Evolutionary conservation across 768 basidiomycete species (phyloP), one percentile per base, ranked within the genome.

Genomic region (Lactifluus subvellereus): DNA sequence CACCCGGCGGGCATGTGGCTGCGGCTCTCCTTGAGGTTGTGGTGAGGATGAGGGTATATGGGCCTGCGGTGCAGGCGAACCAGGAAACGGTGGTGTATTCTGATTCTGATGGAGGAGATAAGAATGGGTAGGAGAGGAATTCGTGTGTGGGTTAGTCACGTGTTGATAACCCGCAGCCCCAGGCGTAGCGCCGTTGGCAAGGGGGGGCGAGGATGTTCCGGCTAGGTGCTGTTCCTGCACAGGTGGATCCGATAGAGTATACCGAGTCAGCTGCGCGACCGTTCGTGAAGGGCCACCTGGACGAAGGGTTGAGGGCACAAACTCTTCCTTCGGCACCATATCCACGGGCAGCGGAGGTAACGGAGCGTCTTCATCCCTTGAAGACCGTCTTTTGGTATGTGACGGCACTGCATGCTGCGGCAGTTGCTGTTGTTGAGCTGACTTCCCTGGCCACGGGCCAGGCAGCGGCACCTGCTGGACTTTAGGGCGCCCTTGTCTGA

Each of bases 231-330:
- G 59, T 30, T 33, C 60, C 18, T 57, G 59, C 35, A 18, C 47
- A 35, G 22, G 50, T 9, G 53, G 11, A 16, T 47, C 55, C 6
- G 47, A 42, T 10, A 43, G 40, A 33, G 30, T n/a, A 14, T 47
- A 30, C n/a, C 45, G 57, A 18, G 22, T n/a, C 10, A 51, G 51
- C 3, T 53, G 56, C 37, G 30, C 6, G 18, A 4, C 52, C 8
- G 35, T 3, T n/a, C 35, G 57, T 18, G 47, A 22, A 49, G 65
- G 48, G n/a, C 57, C 61, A 30, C 64, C 62, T 16, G 60, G 65
- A 30, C 58, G 59, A 13, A 64, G 54, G 30, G 33, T 66, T 32
- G 55, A 62, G 16, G 66, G 59, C 33, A 66, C 35, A 9, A 18
- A 33, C 32, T 57, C 51, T 59, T 54, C 55, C 20, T 57, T 63